Evolutionary conservation across 768 basidiomycete species (phyloP), one percentile per base, ranked within the genome.

Genomic region (Coprinellus micaceus): DNA sequence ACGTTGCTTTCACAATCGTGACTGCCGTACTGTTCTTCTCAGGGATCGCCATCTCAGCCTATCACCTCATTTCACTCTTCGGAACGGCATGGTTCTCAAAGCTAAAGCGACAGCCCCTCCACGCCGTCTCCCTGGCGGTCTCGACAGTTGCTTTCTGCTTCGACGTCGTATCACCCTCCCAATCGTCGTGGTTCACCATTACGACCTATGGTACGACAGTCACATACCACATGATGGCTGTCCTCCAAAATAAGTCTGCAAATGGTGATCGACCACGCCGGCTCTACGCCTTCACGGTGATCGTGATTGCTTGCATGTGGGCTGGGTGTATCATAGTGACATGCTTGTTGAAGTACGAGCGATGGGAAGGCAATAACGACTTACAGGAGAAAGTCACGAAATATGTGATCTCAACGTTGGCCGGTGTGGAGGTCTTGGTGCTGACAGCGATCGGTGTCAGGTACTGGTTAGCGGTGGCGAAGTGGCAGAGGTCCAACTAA

Each of bases 161-260:
- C 33, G 49, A 51, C n/a, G 49, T 51, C n/a, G 12, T 29, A 15
- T 29, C 49, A 1, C 49, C 49, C 2, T 37, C 49, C 15, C 33
- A 28, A 11, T n/a, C 30, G 15, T 51, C 49, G 13, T 51, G 49
- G 49, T 51, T 51, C 15, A 51, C 49, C 49, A 51, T 51, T 7
- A 36, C 49, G 30, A 51, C 33, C 19, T 51, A 51, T 30, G 49
- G 49, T 1, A 10, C 36, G 13, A 51, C 49, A 11, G 30, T 37
- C 2, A 24, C 24, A n/a, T 51, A 51, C 49, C 49, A 51, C 36
- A 51, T 51, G 49, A 19, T 51, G 4, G 49, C 49, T 4, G 49
- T 51, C 22, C 49, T 51, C 11, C 49, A 51, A 12, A 49, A 49
- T 28, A 11, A 17, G 47, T 26, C 30, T 21, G 10, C n/a, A 19